Conservation (phyloP, 2,329 filamentous ascomycete species). For the Elsinoe australis region DNA sequence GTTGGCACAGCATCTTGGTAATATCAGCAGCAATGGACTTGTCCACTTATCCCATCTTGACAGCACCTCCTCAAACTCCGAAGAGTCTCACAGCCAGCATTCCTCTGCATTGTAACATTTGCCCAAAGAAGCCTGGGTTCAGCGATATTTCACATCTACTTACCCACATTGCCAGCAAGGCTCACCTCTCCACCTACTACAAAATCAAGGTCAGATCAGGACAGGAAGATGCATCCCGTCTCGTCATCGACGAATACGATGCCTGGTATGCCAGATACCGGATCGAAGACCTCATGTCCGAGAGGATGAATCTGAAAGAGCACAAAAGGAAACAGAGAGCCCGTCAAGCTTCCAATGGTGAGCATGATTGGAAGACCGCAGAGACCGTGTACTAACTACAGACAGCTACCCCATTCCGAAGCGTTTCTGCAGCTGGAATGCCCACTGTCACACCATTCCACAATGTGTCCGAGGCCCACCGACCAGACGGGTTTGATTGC, state of each 20-base stretch:
- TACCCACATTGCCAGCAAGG: constrained; percentile 86
- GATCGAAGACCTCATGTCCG: constrained; percentile 65
- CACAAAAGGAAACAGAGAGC: constrained; percentile 39
- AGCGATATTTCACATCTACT: constrained; percentile 87
- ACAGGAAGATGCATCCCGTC: constrained; percentile 54
- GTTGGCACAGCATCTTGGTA: constrained; percentile 6
- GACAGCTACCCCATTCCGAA: not conserved
- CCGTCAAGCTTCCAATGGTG: not conserved
- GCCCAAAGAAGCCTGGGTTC: constrained; percentile 69
- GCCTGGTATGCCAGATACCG: constrained; percentile 67
- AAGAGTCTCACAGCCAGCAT: constrained; percentile 37
- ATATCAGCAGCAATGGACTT: constrained; percentile 2
- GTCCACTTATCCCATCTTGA: not conserved
- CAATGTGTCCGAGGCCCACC: too few relatives aligned
- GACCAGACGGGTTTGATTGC: not conserved
- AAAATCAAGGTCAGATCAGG: constrained; percentile 66
- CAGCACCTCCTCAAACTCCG: not conserved
- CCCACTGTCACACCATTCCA: too few relatives aligned
- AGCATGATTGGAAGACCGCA: too few relatives aligned
- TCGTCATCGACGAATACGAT: constrained; percentile 61
- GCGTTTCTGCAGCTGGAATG: not conserved
- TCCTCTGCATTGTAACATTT: constrained; percentile 73
- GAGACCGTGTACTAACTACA: not conserved
- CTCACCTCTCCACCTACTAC: constrained; percentile 79
- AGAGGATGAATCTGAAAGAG: constrained; percentile 70